These are phyloP conservation scores for Aureobasidium sp. DNA, from an alignment of 2,329 filamentous ascomycete genomes.

Conservation along the genomic window DNA sequence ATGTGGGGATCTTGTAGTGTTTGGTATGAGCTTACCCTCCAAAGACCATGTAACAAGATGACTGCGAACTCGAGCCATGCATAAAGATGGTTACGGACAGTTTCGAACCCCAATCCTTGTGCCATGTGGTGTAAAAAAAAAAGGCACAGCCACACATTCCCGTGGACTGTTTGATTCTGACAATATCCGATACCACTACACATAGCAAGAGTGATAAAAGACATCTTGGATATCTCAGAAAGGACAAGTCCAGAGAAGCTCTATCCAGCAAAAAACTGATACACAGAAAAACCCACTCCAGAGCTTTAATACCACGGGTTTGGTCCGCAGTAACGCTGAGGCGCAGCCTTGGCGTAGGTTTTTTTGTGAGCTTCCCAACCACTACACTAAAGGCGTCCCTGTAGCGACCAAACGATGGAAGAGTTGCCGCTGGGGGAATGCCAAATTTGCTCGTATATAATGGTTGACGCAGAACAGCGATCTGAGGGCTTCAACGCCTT, in stretches of 20 bases:
- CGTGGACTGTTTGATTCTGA: too few species aligned
- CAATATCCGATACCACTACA: neutral
- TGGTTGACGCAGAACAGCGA: neutral
- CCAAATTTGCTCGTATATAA: neutral
- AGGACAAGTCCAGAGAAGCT: neutral
- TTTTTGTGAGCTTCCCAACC: neutral
- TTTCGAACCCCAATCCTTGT: too few species aligned
- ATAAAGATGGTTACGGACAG: neutral
- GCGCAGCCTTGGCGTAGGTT: neutral
- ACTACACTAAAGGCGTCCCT: neutral
- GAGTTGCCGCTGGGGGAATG: neutral
- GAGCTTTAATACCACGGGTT: neutral
- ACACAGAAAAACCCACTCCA: neutral
- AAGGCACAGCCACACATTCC: too few species aligned
- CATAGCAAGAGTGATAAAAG: too few species aligned
- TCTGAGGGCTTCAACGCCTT: neutral
- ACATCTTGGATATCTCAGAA: too few species aligned
- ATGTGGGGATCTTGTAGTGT: too few species aligned
- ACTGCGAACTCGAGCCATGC: too few species aligned
- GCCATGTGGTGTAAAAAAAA: too few species aligned
- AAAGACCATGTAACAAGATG: too few species aligned
- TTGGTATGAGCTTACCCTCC: too few species aligned
- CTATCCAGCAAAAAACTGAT: neutral
- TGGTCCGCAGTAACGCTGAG: neutral
- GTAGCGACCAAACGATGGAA: neutral